These are phyloP conservation scores for Aureobasidium sp. DNA, from an alignment of 2,329 filamentous ascomycete species.

Conservation along the genomic window DNA sequence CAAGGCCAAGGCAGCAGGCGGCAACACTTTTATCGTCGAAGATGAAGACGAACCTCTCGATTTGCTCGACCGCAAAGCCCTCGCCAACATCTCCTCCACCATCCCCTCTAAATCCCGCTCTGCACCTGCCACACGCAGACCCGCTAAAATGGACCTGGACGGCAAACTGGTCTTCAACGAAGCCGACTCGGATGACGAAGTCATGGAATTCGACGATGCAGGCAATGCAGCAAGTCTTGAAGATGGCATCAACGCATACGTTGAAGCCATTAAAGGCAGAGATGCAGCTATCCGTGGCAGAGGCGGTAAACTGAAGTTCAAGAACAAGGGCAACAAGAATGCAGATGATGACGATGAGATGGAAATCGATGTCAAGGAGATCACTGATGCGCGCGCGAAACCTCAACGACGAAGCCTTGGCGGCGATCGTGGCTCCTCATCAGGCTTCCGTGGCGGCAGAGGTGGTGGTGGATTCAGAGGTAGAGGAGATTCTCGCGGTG, in stretches of 20 bases:
- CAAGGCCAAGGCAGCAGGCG: slow-evolving; percentile 30
- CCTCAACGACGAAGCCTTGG: slow-evolving; percentile 27
- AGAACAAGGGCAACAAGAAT: slow-evolving; percentile 33
- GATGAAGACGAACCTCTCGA: slow-evolving; percentile 93
- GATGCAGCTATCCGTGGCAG: slow-evolving; percentile 51
- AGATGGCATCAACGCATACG: slow-evolving; percentile 51
- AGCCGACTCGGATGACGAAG: slow-evolving; percentile 28
- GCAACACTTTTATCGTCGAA: slow-evolving; percentile 80
- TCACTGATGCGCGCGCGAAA: slow-evolving; percentile 27
- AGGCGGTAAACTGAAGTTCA: slow-evolving; percentile 53
- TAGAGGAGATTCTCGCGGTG: background rate
- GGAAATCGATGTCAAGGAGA: slow-evolving; percentile 18
- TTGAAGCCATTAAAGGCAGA: slow-evolving; percentile 51
- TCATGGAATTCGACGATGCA: slow-evolving; percentile 43
- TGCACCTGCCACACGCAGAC: slow-evolving; percentile 42
- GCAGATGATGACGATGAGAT: slow-evolving; percentile 40
- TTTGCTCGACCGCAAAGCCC: slow-evolving; percentile 76
- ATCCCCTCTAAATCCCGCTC: slow-evolving; percentile 56
- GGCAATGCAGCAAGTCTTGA: slow-evolving; percentile 35
- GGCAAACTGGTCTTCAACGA: slow-evolving; percentile 69
- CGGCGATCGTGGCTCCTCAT: slow-evolving; percentile 19
- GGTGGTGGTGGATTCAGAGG: background rate
- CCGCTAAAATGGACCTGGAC: slow-evolving; percentile 64
- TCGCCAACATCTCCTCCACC: slow-evolving; percentile 88
- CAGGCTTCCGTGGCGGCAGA: slow-evolving; percentile 1